Conservation (phyloP, 495 filamentous ascomycete species). For the Xylaria nigripes region DNA sequence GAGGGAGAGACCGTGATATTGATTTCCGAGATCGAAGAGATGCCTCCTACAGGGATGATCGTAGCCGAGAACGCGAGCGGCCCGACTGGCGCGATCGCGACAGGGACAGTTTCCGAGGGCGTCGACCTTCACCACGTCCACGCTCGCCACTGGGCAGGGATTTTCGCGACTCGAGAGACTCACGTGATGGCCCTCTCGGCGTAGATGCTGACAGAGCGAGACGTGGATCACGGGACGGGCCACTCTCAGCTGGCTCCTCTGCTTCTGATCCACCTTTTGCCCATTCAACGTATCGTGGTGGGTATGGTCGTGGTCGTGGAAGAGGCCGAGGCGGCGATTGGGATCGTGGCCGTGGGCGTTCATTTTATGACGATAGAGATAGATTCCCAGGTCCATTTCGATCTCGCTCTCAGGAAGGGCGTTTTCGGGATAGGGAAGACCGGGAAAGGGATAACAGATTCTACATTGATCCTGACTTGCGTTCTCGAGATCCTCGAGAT, state of each 20-base stretch:
- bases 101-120: conserved; percentile 35
- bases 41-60: conserved; percentile 40
- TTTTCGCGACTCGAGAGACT: conserved; percentile 29
- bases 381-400: conserved; percentile 45
- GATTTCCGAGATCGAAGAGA: conserved; percentile 45
- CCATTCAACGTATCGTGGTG: conserved; percentile 44
- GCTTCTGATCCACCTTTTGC: conserved; percentile 55
- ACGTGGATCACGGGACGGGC: conserved; percentile 47
- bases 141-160: conserved; percentile 37
- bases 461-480: conserved; percentile 32
- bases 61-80: conserved; percentile 39
- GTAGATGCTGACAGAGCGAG: conserved; percentile 44
- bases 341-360: conserved; percentile 55
- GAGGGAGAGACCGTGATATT: conserved; percentile 50
- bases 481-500: conserved; percentile 48
- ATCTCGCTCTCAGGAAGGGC: conserved; percentile 62
- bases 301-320: conserved; percentile 42
- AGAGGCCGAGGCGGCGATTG: conserved; percentile 58
- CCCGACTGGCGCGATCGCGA: conserved; percentile 36
- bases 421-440: conserved; percentile 45
- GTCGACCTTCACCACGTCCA: conserved; percentile 39
- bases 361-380: conserved; percentile 56
- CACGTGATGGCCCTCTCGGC: conserved; percentile 35
- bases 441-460: conserved; percentile 39
- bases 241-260: conserved; percentile 60